phyloP scores from a whole-genome alignment of 192 early-diverging fungal genomes.

The Backusella tarrabulga region DNA sequence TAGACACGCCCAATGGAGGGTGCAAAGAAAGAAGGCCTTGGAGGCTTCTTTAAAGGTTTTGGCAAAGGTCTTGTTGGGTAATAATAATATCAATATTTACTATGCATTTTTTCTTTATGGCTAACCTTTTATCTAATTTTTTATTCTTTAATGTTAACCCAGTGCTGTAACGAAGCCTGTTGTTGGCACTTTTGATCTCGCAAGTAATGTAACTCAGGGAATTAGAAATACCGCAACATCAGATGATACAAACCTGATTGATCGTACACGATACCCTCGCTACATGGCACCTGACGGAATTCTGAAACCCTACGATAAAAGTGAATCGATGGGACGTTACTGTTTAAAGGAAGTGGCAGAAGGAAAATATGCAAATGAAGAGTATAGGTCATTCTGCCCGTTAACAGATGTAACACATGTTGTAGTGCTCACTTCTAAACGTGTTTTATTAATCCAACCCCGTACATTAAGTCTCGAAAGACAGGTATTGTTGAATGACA shows the following conservation, averaged over 20 bases:
- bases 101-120: background rate
- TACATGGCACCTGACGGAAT: conserved; percentile 85
- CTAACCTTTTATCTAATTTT: background rate
- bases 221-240: conserved; percentile 95
- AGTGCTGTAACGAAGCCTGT: conserved; percentile 92
- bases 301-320: conserved; percentile 62
- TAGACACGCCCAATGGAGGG: conserved; percentile 83
- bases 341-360: conserved; percentile 82
- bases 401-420: conserved; percentile 80
- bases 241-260: conserved; percentile 76
- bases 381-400: conserved; percentile 83
- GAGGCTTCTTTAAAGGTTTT: conserved; percentile 93
- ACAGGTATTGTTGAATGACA: conserved; percentile 69
- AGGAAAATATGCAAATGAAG: conserved; percentile 77
- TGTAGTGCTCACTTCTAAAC: conserved; percentile 75
- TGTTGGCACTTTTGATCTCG: conserved; percentile 95
- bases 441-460: conserved; percentile 74
- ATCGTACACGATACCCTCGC: conserved; percentile 82
- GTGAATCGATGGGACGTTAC: conserved; percentile 82
- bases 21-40: conserved; percentile 82
- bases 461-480: conserved; percentile 77
- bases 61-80: conserved; percentile 93
- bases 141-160: background rate
- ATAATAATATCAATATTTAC: background rate
- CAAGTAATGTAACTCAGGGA: conserved; percentile 89